Evolutionary conservation across 176 grass and related monocot genomes (phyloP).

Genomic region (Zea luxurians): DNA sequence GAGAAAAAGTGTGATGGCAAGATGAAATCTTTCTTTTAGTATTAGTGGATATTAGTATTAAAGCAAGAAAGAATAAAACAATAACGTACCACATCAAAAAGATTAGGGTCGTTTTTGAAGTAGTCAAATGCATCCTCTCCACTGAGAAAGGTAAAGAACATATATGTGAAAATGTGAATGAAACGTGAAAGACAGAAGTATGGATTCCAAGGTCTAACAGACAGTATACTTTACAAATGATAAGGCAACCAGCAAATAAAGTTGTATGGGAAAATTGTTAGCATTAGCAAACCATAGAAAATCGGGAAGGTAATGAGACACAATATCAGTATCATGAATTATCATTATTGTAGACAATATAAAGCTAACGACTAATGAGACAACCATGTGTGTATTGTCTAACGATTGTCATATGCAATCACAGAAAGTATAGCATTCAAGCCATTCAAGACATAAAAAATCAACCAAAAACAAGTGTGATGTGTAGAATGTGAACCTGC

Average conservation of each 20-base stretch:
- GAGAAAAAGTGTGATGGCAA: neutral
- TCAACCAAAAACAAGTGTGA: conserved; percentile 1
- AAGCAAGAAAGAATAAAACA: neutral
- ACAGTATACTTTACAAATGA: neutral
- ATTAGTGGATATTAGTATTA: neutral
- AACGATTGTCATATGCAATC: neutral
- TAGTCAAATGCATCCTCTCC: conserved; percentile 83
- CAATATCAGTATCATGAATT: conserved; percentile 21
- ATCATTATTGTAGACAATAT: neutral
- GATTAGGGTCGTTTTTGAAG: conserved; percentile 73
- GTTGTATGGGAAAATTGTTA: neutral
- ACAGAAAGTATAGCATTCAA: neutral
- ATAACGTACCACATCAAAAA: conserved; percentile 80
- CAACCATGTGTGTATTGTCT: neutral
- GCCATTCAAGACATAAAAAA: conserved; percentile 8
- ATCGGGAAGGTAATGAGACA: neutral
- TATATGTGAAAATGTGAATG: conserved; percentile 18
- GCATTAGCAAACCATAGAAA: neutral
- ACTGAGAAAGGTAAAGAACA: conserved; percentile 46
- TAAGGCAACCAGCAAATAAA: conserved; percentile 2
- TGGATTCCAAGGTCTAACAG: conserved; percentile 6
- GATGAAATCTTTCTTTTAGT: conserved; percentile 9
- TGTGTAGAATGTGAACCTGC: conserved; percentile 57
- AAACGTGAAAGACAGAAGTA: conserved; percentile 3
- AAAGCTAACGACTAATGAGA: neutral